These are phyloP conservation scores for Stephania cephalantha DNA, from an alignment of 164 flowering plant species.

Conservation along the genomic window DNA sequence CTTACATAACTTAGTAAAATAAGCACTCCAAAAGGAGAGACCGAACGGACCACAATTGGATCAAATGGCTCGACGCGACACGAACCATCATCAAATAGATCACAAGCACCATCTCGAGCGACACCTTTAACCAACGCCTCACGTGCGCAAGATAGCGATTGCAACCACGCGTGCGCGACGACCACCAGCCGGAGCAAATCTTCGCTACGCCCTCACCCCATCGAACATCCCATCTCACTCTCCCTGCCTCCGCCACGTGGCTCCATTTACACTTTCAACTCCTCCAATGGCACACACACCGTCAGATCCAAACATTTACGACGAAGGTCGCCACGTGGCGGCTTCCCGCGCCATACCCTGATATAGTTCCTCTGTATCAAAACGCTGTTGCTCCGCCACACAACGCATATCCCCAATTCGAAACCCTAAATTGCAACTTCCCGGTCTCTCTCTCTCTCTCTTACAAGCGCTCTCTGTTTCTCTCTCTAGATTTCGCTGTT, in stretches of 20 bases:
- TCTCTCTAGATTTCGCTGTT: background rate
- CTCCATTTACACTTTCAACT: background rate
- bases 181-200: background rate
- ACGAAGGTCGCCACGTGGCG: background rate
- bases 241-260: background rate
- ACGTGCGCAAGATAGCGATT: conserved; percentile 2
- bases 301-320: background rate
- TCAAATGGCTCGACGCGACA: background rate
- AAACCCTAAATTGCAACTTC: conserved; percentile 6
- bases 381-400: background rate
- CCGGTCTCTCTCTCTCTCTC: background rate
- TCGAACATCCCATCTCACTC: background rate
- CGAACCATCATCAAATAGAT: background rate
- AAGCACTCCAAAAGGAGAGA: background rate
- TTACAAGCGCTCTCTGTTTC: background rate
- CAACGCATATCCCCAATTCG: conserved; percentile 4
- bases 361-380: background rate
- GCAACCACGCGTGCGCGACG: background rate
- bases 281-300: background rate
- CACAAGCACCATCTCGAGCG: background rate
- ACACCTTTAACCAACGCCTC: background rate
- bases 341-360: background rate
- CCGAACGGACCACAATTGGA: background rate
- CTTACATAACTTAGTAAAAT: too few relatives aligned
- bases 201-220: background rate